Percentiles rank a stretch among this genome's conserved stretches.
Conservation (phyloP, 257 asterid species). For the Misopates orontium region DNA sequence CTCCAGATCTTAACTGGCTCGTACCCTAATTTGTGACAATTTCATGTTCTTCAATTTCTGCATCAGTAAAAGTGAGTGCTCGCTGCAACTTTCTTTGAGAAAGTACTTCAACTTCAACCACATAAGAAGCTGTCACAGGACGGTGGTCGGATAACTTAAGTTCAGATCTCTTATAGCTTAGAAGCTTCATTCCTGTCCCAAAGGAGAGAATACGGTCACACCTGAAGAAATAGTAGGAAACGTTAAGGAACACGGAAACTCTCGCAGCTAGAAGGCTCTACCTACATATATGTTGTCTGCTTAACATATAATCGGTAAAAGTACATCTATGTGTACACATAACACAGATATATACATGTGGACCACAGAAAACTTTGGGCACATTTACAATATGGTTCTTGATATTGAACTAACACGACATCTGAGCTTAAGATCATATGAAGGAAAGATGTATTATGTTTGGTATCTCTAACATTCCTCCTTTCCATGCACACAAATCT, state of each 20-base stretch:
- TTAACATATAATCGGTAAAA: too few relatives aligned
- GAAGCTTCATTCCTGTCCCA: constrained; percentile 77
- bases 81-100: constrained; percentile 77
- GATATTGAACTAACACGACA: too few relatives aligned
- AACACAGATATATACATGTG: too few relatives aligned
- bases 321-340: too few relatives aligned
- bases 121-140: constrained; percentile 76
- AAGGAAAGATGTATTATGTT: too few relatives aligned
- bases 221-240: constrained; percentile 47
- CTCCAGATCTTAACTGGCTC: constrained; percentile 34
- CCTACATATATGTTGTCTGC: too few relatives aligned
- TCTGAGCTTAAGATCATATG: too few relatives aligned
- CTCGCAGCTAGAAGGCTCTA: too few relatives aligned
- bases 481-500: too few relatives aligned
- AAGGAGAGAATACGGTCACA: constrained; percentile 85
- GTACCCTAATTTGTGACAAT: constrained; percentile 36
- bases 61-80: constrained; percentile 87
- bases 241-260: neutral
- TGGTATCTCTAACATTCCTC: too few relatives aligned
- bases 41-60: constrained; percentile 76
- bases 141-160: constrained; percentile 85
- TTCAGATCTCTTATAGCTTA: constrained; percentile 70
- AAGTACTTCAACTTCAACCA: constrained; percentile 86
- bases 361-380: too few relatives aligned
- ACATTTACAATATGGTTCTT: too few relatives aligned